phyloP scores from a whole-genome alignment of 179 eudicot species.

The Heliamphora pulchella region DNA sequence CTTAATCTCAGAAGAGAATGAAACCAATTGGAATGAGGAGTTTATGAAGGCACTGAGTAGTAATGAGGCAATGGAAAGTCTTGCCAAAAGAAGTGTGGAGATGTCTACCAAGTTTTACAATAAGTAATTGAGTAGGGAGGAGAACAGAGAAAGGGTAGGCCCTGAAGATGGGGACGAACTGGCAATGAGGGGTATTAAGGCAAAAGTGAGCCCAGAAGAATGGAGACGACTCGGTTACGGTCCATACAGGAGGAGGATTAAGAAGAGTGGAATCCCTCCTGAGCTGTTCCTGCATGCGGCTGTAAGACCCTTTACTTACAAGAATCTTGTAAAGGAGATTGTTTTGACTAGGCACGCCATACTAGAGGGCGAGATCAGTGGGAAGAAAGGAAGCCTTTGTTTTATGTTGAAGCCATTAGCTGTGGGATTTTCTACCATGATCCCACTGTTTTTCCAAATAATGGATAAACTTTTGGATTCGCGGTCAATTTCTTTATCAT shows the following conservation, averaged over 20 bases:
- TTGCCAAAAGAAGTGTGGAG: conserved; percentile 47
- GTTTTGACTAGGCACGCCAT: conserved; percentile 80
- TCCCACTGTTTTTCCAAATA: no score
- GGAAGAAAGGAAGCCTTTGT: conserved; percentile 20
- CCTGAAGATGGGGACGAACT: conserved; percentile 52
- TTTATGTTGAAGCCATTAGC: neutral
- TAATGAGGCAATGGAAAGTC: conserved; percentile 72
- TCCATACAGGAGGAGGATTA: conserved; percentile 56
- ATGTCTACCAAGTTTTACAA: conserved; percentile 36
- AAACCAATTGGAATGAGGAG: conserved; percentile 67
- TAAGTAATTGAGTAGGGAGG: conserved; percentile 39
- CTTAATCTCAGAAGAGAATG: conserved; percentile 47
- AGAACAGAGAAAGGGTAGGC: conserved; percentile 9
- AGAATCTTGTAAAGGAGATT: conserved; percentile 73
- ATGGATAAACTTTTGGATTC: no score
- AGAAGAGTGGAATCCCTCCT: conserved; percentile 81
- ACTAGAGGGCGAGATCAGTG: conserved; percentile 72
- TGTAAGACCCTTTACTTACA: conserved; percentile 83
- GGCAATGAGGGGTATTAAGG: conserved; percentile 51
- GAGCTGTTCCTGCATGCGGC: conserved; percentile 77
- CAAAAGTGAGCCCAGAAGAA: conserved; percentile 61
- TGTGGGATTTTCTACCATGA: no score
- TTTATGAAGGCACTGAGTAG: conserved; percentile 67
- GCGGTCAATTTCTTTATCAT: neutral
- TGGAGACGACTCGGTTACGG: conserved; percentile 66